Evolutionary conservation across 2,329 filamentous ascomycete genomes (phyloP), one percentile per base, ranked within the genome.

Genomic region (Fonsecaea pedrosoi): DNA sequence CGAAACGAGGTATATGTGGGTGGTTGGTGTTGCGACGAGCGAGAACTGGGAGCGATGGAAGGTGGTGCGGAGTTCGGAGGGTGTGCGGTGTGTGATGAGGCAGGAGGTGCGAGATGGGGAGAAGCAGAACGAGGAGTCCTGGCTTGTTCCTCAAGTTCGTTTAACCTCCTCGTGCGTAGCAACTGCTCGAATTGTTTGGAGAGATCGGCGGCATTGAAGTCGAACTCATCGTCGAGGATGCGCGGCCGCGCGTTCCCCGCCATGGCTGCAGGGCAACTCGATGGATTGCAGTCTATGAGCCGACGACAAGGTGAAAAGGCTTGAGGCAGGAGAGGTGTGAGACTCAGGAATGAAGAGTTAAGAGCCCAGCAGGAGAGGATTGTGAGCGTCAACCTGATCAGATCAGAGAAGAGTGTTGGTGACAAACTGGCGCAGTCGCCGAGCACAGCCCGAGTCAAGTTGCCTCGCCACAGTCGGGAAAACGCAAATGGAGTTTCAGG

Each of bases 161-260:
- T 94, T 83, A 97, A 88, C 78, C 93, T 88, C 82, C 92, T 94
- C 65, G 91, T 92, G 77, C 92, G 90, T 75, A 98, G 85, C 68
- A 96, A 83, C 71, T 93, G 90, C 77, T 96, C 92, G 78, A 97
- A 97, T 75, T 92, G 90, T 74, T 90, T 82, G 60, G 91, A 90
- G 74, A 98, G 82, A 67, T 93, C 91, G 74, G 87, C 85, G 32
- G 93, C 92, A 88, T 93, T 90, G 75, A 90, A 89, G 74, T 87
- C 75, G 67, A 73, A 73, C 35, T 73, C 65, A 13, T 73, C 71
- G 66, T 73, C 71, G 38, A 73, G 73, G 65, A 57, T 61, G 73
- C 73, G 71, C 62, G 53, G 63, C 34, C 66, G 65, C 18, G 60
- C 15, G 42, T 64, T 55, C 60, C 63, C 60, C 68, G 65, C 68